These are phyloP conservation scores for Scopulariopsis brevicaulis DNA, from an alignment of 2,329 filamentous ascomycete species.

Conservation along the genomic window DNA sequence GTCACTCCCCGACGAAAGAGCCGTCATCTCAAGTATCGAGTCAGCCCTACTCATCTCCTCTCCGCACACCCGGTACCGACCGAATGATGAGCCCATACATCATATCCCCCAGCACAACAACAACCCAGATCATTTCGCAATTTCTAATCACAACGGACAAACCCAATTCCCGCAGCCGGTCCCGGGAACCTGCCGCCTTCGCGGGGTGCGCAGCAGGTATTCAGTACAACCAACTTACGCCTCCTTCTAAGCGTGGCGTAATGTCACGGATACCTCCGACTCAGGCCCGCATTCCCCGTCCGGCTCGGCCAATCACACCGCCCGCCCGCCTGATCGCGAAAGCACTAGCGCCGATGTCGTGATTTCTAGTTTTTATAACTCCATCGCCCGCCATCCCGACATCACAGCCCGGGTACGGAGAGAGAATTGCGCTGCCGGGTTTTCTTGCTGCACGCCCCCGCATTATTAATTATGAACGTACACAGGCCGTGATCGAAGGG, in stretches of 20 bases:
- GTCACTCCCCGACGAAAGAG: neutral
- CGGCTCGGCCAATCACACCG: neutral
- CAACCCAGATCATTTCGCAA: neutral
- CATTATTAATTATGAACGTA: neutral
- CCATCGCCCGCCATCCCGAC: neutral
- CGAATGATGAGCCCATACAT: neutral
- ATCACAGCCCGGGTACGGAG: neutral
- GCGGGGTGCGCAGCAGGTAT: neutral
- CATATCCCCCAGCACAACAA: neutral
- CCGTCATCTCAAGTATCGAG: neutral
- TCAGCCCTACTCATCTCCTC: neutral
- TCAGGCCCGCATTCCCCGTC: neutral
- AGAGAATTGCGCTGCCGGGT: neutral
- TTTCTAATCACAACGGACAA: neutral
- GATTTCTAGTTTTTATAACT: conserved; percentile 16
- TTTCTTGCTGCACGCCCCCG: neutral
- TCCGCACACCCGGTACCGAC: neutral
- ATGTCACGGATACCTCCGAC: neutral
- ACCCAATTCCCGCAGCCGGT: neutral
- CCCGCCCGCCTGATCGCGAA: conserved; percentile 22
- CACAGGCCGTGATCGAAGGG: neutral
- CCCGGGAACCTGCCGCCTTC: neutral
- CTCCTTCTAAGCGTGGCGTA: neutral
- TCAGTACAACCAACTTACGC: neutral
- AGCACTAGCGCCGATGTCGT: conserved; percentile 41